phyloP scores from a whole-genome alignment of 202 grass and related monocot genomes.

The Carex sylvatica region DNA sequence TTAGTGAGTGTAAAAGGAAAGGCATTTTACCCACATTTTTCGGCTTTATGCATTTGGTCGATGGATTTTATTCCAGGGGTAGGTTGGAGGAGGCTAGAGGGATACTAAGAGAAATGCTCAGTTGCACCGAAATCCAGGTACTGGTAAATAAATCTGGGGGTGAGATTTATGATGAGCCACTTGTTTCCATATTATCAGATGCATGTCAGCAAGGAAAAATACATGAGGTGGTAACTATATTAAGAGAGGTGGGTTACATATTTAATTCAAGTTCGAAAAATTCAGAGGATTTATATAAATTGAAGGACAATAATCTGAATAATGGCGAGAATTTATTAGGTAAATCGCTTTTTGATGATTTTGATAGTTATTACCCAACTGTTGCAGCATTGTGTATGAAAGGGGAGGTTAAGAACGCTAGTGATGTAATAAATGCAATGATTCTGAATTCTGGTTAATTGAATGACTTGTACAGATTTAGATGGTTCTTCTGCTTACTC shows the following conservation, averaged over 20 bases:
- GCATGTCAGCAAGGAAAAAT: conserved; percentile 85
- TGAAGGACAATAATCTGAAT: conserved; percentile 34
- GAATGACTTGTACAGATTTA: not conserved
- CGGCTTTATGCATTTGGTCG: conserved; percentile 69
- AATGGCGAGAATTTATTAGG: conserved; percentile 42
- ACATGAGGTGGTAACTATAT: conserved; percentile 57
- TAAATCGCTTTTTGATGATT: conserved; percentile 58
- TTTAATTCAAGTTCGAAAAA: conserved; percentile 45
- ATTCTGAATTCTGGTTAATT: conserved; percentile 64
- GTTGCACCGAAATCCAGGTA: conserved; percentile 47
- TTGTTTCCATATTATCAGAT: conserved; percentile 57
- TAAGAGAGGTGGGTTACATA: conserved; percentile 65
- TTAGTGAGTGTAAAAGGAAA: conserved; percentile 48
- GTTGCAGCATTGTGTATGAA: conserved; percentile 66
- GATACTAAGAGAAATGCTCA: conserved; percentile 80
- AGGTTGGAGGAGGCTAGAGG: conserved; percentile 87
- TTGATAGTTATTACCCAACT: conserved; percentile 64
- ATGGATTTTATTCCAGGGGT: conserved; percentile 83
- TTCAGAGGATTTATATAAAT: conserved; percentile 31
- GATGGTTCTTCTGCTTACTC: too few relatives aligned
- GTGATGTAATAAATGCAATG: conserved; percentile 66
- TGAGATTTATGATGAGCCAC: conserved; percentile 54
- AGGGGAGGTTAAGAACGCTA: conserved; percentile 65
- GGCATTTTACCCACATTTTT: conserved; percentile 70
- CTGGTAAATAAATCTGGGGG: conserved; percentile 70